A percentile compares a stretch with the other conserved stretches of the same genome.
phyloP scores from a whole-genome alignment of 2,329 filamentous ascomycete genomes.

The Trichoderma sp. region DNA sequence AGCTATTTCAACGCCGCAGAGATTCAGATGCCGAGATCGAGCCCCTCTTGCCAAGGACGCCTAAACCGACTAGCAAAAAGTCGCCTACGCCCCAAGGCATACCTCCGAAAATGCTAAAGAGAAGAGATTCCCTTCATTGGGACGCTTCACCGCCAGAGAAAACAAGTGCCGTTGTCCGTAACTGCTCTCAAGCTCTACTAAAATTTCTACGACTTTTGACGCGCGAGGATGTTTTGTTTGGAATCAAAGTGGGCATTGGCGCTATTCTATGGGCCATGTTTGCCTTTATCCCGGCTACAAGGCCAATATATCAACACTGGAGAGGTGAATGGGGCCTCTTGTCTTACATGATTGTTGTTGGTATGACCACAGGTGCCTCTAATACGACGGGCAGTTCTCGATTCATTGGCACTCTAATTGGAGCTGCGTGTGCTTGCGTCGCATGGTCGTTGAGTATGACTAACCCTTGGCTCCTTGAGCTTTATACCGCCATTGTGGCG shows the following conservation, averaged over 20 bases:
- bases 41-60: constrained; percentile 45
- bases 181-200: constrained; percentile 52
- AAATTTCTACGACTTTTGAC: constrained; percentile 52
- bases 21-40: constrained; percentile 50
- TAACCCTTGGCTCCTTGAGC: constrained; percentile 74
- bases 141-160: constrained; percentile 56
- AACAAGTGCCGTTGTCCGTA: constrained; percentile 49
- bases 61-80: constrained; percentile 54
- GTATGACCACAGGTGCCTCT: constrained; percentile 94
- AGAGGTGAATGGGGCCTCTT: constrained; percentile 95
- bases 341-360: constrained; percentile 97
- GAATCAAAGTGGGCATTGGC: constrained; percentile 89
- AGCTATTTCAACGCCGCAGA: constrained; percentile 12
- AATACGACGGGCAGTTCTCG: constrained; percentile 90
- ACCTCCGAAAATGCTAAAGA: constrained; percentile 55
- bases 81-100: constrained; percentile 61
- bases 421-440: constrained; percentile 73
- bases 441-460: constrained; percentile 78
- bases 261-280: constrained; percentile 88
- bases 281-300: constrained; percentile 78
- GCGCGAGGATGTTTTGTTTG: constrained; percentile 70
- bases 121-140: constrained; percentile 61
- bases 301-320: constrained; percentile 83
- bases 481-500: constrained; percentile 80
- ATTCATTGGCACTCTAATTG: constrained; percentile 83